Conservation (phyloP, 441 rosid genomes). For the Populus hybrid region DNA sequence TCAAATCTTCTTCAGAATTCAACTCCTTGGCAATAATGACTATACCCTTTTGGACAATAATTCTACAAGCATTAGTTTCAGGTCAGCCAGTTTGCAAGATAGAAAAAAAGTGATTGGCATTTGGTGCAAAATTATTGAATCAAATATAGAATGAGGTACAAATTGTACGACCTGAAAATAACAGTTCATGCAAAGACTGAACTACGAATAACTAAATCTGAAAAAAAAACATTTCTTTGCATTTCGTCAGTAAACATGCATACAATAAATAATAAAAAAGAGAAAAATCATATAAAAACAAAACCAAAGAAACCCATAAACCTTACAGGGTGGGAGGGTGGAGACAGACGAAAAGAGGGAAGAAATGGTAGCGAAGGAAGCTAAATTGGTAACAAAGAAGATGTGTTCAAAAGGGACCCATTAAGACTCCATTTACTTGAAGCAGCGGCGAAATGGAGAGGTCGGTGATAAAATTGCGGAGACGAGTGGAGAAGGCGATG, state of each 20-base stretch:
- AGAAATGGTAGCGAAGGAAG: conserved; percentile 22
- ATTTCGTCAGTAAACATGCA: not conserved
- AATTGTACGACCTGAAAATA: not conserved
- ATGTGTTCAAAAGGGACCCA: conserved; percentile 20
- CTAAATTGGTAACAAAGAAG: conserved; percentile 13
- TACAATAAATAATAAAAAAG: not conserved
- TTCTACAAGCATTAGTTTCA: not conserved
- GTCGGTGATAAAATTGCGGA: conserved; percentile 19
- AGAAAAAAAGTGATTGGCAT: not conserved
- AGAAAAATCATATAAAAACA: not conserved
- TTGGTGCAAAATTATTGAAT: not conserved
- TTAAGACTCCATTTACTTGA: conserved; percentile 33
- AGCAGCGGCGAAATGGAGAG: conserved; percentile 25
- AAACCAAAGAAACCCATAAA: conserved; percentile 3
- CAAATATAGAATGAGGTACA: not conserved
- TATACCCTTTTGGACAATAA: not conserved
- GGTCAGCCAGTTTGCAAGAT: not conserved
- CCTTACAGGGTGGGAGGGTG: conserved; percentile 39
- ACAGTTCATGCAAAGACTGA: not conserved
- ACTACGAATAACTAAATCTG: not conserved
- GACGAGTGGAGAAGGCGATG: conserved; percentile 43
- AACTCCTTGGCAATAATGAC: not conserved
- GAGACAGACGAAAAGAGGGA: conserved; percentile 25
- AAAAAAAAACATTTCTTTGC: not conserved
- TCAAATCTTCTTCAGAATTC: not conserved